Percentiles rank a stretch among this genome's conserved stretches.
These are phyloP conservation scores for Neofusicoccum parvum DNA, from an alignment of 2,329 filamentous ascomycete genomes.

Conservation along the genomic window DNA sequence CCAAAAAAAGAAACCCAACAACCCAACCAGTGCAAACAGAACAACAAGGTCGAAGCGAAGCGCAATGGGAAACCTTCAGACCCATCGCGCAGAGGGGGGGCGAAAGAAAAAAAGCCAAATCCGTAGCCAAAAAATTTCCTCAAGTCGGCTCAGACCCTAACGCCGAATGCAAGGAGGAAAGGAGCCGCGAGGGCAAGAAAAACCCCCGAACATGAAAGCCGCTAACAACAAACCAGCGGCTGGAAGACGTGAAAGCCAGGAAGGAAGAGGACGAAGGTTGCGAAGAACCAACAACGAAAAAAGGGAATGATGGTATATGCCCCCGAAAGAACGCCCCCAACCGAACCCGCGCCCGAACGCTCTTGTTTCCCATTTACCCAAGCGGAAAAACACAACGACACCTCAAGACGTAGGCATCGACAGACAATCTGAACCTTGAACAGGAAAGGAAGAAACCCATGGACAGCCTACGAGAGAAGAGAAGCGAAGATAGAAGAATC, in stretches of 20 bases:
- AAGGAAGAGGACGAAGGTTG: not conserved
- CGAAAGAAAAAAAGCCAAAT: too few species aligned
- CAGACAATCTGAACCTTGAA: not conserved
- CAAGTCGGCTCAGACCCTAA: too few species aligned
- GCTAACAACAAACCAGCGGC: too few species aligned
- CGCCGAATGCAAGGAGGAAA: too few species aligned
- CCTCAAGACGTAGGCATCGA: not conserved
- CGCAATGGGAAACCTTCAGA: too few species aligned
- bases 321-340: not conserved
- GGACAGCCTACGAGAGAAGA: not conserved
- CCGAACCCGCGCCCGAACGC: not conserved
- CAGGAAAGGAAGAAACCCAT: not conserved
- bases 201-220: not conserved
- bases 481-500: not conserved
- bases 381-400: not conserved
- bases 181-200: not conserved
- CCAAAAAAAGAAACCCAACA: too few species aligned
- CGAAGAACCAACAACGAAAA: not conserved
- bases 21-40: too few species aligned
- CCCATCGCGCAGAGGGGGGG: too few species aligned
- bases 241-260: not conserved
- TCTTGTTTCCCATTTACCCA: constrained; percentile 1
- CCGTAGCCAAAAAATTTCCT: too few species aligned
- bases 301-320: constrained; percentile 1
- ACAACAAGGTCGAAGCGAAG: too few species aligned